A percentile compares a stretch with the other conserved stretches of the same genome.
These are phyloP conservation scores for Aquilaria sinensis DNA, from an alignment of 345 rosid species.

Conservation along the genomic window DNA sequence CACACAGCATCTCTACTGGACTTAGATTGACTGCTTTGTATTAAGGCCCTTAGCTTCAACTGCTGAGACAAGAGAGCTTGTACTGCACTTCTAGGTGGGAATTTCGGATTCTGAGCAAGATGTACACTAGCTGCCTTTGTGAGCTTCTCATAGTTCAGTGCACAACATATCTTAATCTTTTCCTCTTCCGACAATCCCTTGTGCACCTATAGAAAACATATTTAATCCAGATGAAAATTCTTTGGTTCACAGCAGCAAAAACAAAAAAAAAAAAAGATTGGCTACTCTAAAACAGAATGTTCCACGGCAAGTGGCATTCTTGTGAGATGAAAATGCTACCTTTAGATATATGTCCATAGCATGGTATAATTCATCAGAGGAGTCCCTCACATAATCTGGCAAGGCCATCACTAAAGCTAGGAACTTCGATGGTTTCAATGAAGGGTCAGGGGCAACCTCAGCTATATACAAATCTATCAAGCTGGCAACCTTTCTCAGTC, in stretches of 20 bases:
- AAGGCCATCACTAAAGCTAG: constrained; percentile 47
- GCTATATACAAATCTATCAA: constrained; percentile 76
- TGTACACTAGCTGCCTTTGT: constrained; percentile 49
- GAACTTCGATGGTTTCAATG: constrained; percentile 63
- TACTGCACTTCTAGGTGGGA: constrained; percentile 39
- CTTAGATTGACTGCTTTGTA: constrained; percentile 19
- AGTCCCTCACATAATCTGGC: constrained; percentile 70
- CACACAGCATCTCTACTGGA: constrained; percentile 18
- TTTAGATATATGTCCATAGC: constrained; percentile 77
- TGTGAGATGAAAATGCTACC: constrained; percentile 35
- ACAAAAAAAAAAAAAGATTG: not conserved
- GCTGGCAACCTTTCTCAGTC: constrained; percentile 49
- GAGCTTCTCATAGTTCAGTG: constrained; percentile 65
- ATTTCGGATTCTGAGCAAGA: constrained; percentile 50
- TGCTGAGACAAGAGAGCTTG: constrained; percentile 43
- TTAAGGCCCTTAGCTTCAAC: constrained; percentile 38
- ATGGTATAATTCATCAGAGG: constrained; percentile 52
- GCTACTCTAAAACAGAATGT: not conserved
- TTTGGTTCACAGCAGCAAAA: not conserved
- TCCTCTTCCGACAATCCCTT: constrained; percentile 61
- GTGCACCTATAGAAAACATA: constrained; percentile 50
- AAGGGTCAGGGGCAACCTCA: constrained; percentile 95
- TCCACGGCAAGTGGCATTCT: not conserved
- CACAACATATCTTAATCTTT: constrained; percentile 49
- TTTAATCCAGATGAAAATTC: not conserved